Conservation (phyloP, 768 basidiomycete genomes). For the Lentinula lateritia region DNA sequence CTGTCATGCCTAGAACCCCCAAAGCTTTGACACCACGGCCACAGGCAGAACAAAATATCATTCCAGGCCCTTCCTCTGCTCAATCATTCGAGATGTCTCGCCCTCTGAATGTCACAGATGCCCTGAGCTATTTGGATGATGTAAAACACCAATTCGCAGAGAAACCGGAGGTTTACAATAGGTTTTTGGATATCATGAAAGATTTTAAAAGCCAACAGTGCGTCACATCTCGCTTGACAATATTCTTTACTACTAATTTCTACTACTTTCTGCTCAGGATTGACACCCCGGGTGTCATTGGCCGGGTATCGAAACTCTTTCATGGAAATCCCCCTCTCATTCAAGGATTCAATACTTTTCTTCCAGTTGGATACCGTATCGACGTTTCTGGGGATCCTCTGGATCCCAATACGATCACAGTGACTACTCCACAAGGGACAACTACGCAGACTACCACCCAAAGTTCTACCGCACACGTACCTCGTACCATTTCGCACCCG, state of each 20-base stretch:
- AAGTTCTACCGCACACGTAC: slow-evolving; percentile 11
- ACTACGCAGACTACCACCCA: slow-evolving; percentile 57
- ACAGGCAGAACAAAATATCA: slow-evolving; percentile 17
- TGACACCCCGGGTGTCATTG: slow-evolving; percentile 96
- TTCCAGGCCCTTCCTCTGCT: slow-evolving; percentile 17
- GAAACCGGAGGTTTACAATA: slow-evolving; percentile 93
- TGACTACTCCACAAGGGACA: slow-evolving; percentile 74
- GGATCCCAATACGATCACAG: slow-evolving; percentile 70
- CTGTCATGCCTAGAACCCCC: slow-evolving; percentile 17
- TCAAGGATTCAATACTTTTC: slow-evolving; percentile 96
- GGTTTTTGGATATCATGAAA: slow-evolving; percentile 96
- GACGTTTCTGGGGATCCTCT: slow-evolving; percentile 71
- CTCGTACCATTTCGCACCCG: slow-evolving; percentile 8
- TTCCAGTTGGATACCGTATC: slow-evolving; percentile 91
- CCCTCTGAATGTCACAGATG: slow-evolving; percentile 92
- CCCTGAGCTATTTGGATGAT: slow-evolving; percentile 86
- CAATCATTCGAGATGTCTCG: slow-evolving; percentile 36
- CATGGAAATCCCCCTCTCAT: slow-evolving; percentile 87
- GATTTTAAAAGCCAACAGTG: slow-evolving; percentile 96
- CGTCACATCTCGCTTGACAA: slow-evolving; percentile 27
- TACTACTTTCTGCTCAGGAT: slow-evolving; percentile 47
- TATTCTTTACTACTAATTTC: slow-evolving; percentile 1
- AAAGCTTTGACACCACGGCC: slow-evolving; percentile 37
- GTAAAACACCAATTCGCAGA: slow-evolving; percentile 90
- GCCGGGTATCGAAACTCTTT: slow-evolving; percentile 90